Evolutionary conservation across 257 asterid species (phyloP).

Genomic region (Capsicum rhomboideum): DNA sequence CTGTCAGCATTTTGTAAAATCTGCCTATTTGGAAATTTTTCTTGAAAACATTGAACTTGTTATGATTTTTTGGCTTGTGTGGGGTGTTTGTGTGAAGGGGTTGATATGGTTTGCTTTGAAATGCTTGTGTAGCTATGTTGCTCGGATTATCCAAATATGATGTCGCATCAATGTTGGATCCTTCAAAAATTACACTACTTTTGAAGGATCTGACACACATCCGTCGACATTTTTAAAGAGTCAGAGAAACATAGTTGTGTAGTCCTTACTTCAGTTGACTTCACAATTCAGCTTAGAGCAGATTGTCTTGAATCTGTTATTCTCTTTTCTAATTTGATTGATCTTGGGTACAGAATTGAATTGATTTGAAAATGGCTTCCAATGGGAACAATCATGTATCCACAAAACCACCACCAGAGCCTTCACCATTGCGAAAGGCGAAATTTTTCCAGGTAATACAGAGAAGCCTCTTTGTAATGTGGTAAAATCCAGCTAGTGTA

Average conservation of each 20-base stretch:
- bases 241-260: not conserved
- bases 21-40: not conserved
- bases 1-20: not conserved
- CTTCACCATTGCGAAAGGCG: slow-evolving; percentile 69
- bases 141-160: too few species aligned
- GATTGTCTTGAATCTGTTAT: not conserved
- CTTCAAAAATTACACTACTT: too few species aligned
- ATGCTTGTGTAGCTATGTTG: too few species aligned
- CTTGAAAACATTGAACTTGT: not conserved
- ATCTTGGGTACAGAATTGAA: not conserved
- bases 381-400: slow-evolving; percentile 25
- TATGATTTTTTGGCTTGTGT: not conserved
- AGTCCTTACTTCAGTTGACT: not conserved
- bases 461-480: not conserved
- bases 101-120: not conserved
- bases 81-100: not conserved
- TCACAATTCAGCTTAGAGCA: not conserved
- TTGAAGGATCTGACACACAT: too few species aligned
- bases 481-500: not conserved
- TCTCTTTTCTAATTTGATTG: not conserved
- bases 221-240: too few species aligned
- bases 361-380: slow-evolving; percentile 35
- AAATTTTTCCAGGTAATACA: slow-evolving; percentile 51
- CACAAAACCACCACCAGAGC: slow-evolving; percentile 65
- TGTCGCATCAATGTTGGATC: too few species aligned